These are phyloP conservation scores for Leishmania tropica DNA, from an alignment of 208 protist genomes.

Conservation along the genomic window DNA sequence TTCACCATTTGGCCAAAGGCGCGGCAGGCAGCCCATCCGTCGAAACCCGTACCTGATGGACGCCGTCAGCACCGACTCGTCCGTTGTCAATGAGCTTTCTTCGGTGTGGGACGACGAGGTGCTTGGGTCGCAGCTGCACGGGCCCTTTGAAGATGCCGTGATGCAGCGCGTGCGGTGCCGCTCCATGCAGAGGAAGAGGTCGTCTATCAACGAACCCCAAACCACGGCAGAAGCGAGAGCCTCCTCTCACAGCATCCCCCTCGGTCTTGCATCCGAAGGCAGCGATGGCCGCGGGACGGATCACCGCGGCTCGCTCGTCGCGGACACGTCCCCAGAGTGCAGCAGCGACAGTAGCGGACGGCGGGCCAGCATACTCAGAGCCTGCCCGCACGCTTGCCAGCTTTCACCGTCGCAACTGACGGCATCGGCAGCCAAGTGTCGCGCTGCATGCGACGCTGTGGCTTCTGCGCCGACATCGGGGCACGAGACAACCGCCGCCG, in stretches of 20 bases:
- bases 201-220: neutral
- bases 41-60: constrained; percentile 21
- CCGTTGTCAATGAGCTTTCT: constrained; percentile 3
- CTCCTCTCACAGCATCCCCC: neutral
- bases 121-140: constrained; percentile 7
- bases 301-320: neutral
- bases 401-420: neutral
- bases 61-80: constrained; percentile 14
- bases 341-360: neutral
- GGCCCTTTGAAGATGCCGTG: constrained; percentile 13
- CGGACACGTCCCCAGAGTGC: neutral
- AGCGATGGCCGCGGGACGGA: neutral
- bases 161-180: neutral
- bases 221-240: neutral
- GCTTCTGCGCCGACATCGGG: neutral
- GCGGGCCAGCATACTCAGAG: neutral
- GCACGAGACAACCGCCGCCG: neutral
- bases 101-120: constrained; percentile 12
- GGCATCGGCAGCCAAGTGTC: neutral
- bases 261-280: neutral
- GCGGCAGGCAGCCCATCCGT: neutral
- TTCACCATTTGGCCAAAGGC: neutral
- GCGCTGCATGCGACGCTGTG: neutral
- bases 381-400: neutral
- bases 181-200: neutral